A percentile compares a stretch with the other conserved stretches of the same genome.
These are phyloP conservation scores for Tolypocladium tropicale DNA, from an alignment of 2,329 filamentous ascomycete species.

Conservation along the genomic window DNA sequence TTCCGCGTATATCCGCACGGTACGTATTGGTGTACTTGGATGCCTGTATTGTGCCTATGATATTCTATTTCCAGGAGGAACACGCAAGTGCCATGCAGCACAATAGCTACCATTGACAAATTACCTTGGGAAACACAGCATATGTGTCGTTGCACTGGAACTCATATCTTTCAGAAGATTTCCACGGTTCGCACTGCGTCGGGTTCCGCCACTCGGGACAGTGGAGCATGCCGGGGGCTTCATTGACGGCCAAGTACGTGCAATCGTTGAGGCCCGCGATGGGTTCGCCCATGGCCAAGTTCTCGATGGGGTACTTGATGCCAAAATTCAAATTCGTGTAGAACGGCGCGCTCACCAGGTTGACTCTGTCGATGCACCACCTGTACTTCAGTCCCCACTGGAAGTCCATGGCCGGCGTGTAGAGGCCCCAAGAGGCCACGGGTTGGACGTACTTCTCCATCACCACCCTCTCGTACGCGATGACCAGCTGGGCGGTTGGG, in stretches of 20 bases:
- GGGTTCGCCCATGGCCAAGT: background rate
- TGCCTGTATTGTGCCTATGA: no score
- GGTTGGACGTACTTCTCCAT: rapidly evolving
- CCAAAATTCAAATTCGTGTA: no score
- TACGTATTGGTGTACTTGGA: no score
- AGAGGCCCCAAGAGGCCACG: background rate
- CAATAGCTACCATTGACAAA: background rate
- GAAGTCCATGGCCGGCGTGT: background rate
- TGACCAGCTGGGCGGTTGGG: background rate
- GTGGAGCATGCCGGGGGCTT: background rate
- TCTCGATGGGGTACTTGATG: background rate
- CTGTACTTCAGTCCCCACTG: background rate
- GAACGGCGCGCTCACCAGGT: background rate
- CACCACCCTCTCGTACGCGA: background rate
- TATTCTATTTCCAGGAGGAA: background rate
- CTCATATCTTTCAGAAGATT: background rate
- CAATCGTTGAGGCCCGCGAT: background rate
- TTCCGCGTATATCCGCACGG: no score
- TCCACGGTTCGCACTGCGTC: background rate
- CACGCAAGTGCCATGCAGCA: background rate
- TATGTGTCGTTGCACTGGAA: background rate
- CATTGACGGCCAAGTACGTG: background rate
- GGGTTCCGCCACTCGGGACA: background rate
- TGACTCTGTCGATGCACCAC: background rate
- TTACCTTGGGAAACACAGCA: background rate